Base-by-base conservation (phyloP, 257 asterid genomes). In the Pogostemon cablin region DNA sequence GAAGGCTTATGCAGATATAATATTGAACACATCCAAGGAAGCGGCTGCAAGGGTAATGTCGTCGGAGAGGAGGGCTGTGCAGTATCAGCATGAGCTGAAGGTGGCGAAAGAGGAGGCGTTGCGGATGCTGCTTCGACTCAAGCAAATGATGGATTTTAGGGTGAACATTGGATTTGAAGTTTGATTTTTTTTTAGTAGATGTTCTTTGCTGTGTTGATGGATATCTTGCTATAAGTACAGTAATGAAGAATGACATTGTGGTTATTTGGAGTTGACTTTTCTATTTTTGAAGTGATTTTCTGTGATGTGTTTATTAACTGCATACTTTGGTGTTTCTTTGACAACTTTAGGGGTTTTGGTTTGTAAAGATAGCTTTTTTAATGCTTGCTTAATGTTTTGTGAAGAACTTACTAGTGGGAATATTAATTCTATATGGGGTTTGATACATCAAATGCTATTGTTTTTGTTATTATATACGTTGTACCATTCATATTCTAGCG, bases 61-160 rank as follows among this genome's bases (percentile, higher is more conserved):
- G 7, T 90, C 96, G 7, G 96, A 90, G 50, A 84, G 71, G 79
- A 86, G 81, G 72, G 91, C 91, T 3, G 80, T 74, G 53, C 69
- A 80, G 78, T 86, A 79, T 77, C 84, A 85, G 80, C 84, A 81
- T 7, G 92, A 90, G 86, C 84, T 85, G 66, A 77, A 86, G 78
- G 72, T 80, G 72, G 83, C 88, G 40, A 88, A 84, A 75, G 95
- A 86, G 40, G 97, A 91, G 78, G 87, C 81, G 7, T 12, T 88
- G 72, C 81, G 92, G 73, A 84, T 88, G 95, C 80, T 88, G 63
- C 55, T 87, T 57, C 86, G 90, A 59, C 83, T 91, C 47, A 91
- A 91, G 79, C 85, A 85, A 63, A 88, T 85, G 90, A 86, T 88
- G 97, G 96, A 85, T 78, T 65, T 80, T 65, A 85, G 80, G 97